Evolutionary conservation across 1,284 basidiomycete genomes (phyloP).

Genomic region (Leccinum proliferum): DNA sequence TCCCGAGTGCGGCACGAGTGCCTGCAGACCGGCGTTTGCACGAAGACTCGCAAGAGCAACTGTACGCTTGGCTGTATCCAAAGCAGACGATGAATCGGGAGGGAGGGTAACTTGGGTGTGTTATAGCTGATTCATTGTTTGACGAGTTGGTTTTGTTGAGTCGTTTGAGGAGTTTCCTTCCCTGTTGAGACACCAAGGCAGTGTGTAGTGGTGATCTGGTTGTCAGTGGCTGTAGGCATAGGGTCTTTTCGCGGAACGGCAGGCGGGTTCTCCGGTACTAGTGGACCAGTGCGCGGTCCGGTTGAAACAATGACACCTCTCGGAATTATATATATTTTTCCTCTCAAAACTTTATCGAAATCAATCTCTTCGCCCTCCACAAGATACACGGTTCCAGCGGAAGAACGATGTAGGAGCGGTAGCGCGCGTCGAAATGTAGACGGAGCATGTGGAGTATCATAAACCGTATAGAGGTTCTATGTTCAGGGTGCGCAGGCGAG

Average conservation of each 20-base stretch:
- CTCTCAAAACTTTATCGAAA: conserved; percentile 84
- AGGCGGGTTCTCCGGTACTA: conserved; percentile 95
- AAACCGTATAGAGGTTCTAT: conserved; percentile 87
- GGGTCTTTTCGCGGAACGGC: conserved; percentile 57
- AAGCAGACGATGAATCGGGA: conserved; percentile 33
- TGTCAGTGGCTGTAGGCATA: conserved; percentile 28
- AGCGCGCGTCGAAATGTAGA: conserved; percentile 71
- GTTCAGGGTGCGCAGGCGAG: conserved; percentile 92
- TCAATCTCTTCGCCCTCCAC: conserved; percentile 98
- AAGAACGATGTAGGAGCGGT: conserved; percentile 56
- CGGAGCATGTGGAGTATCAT: conserved; percentile 57
- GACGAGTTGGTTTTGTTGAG: conserved; percentile 62
- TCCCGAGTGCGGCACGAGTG: too few species aligned
- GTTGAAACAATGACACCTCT: conserved; percentile 50
- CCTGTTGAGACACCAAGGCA: conserved; percentile 22
- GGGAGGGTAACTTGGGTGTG: conserved; percentile 89
- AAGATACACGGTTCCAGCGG: conserved; percentile 77
- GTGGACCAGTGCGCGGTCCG: conserved; percentile 96
- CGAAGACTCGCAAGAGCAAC: conserved; percentile 90
- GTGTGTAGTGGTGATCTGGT: conserved; percentile 27
- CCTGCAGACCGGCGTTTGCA: conserved; percentile 25
- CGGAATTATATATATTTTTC: conserved; percentile 75
- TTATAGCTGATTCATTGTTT: conserved; percentile 93
- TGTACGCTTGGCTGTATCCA: conserved; percentile 61
- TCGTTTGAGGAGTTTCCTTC: conserved; percentile 37